Conservation (phyloP, 1,284 basidiomycete genomes). For the Malassezia sp. region DNA sequence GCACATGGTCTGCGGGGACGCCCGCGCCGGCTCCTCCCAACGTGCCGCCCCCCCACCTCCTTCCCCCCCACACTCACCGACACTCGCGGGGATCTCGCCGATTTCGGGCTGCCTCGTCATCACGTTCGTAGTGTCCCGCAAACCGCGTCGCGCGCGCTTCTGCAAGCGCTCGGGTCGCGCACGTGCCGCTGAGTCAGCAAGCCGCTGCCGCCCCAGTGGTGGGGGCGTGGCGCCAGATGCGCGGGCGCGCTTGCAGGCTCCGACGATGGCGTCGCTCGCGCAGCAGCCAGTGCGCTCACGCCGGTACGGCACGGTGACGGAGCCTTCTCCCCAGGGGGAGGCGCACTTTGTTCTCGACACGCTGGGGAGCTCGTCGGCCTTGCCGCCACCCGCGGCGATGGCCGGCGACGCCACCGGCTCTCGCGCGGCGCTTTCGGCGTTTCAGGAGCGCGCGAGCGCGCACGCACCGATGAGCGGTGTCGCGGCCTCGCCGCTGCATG, state of each 20-base stretch:
- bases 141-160: no score
- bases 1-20: no score
- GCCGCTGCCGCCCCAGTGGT: no score
- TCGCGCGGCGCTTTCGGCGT: background rate
- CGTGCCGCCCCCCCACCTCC: no score
- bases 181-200: no score
- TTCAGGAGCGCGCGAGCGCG: background rate
- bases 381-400: conserved; percentile 12
- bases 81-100: conserved; percentile 7
- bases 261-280: background rate
- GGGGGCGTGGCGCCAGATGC: no score
- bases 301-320: conserved; percentile 4
- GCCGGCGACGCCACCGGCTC: background rate
- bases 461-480: no score
- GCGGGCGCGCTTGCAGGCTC: no score
- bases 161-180: no score
- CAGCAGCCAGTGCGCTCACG: conserved; percentile 3
- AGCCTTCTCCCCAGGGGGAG: background rate
- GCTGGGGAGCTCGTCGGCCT: conserved; percentile 7
- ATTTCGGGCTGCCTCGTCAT: conserved; percentile 17
- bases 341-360: background rate
- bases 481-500: background rate
- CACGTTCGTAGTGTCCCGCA: background rate
- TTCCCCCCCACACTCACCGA: background rate
- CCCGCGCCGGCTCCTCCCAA: no score